Evolutionary conservation across 1,139 yeast genomes (phyloP), one percentile per base, ranked within the genome.

Genomic region (Magnusiomyces fungicola): DNA sequence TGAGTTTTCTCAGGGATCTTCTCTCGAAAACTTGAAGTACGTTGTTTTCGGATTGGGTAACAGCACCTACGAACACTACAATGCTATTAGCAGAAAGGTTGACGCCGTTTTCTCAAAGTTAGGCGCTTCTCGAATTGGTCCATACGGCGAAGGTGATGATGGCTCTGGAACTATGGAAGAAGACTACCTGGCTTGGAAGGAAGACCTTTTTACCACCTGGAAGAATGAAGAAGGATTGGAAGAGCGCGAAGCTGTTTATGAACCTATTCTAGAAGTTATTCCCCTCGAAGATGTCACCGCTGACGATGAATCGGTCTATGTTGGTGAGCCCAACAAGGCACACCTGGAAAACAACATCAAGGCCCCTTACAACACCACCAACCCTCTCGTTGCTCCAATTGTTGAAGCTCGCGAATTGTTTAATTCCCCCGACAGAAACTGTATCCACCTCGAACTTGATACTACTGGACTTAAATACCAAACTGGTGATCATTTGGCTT

Each of bases 101-200:
- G 68, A 69, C 56, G 68, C 72, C 50, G 72, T 79, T 46, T 72
- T 81, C 52, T 63, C 61, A 41, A 73, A 71, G 38, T 79, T 85
- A 47, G 92, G 92, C 48, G 96, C 92, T 29, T 74, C 74, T 47
- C 66, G 81, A 50, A 70, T 90, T 51, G 94, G 94, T 46, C 75
- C 72, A 25, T 78, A 79, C 53, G 97, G 97, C 48, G 80, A 81
- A 68, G 98, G 96, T 66, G 98, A 90, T 64, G 98, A 90, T 62
- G 97, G 97, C 59, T 78, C 79, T 56, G 97, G 95, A 42, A 81
- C 96, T 48, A 82, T 90, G 76, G 97, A 92, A 68, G 98, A 92
- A 68, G 97, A 92, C 68, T 92, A 81, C 67, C 70, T 92, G 65
- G 73, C 89, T 45, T 92, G 98, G 98, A 90, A 90, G 69, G 97